These are phyloP conservation scores for Colletotrichum trifolii DNA, from an alignment of 2,329 filamentous ascomycete genomes.

Conservation along the genomic window DNA sequence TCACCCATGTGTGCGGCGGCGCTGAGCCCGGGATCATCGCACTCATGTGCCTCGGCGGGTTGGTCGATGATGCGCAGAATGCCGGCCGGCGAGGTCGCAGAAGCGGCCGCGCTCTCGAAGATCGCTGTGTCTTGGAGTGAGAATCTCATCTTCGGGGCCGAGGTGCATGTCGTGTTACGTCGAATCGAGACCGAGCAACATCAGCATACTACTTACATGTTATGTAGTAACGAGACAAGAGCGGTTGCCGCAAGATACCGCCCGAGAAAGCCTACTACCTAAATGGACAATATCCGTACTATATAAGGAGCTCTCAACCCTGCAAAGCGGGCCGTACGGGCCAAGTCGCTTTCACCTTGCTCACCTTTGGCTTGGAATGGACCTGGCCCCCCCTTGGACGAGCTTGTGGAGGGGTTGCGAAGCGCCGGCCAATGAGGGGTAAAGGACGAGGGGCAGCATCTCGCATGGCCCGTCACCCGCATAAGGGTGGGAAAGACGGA, in stretches of 20 bases:
- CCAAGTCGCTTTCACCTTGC: not conserved
- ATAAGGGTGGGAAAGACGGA: slow-evolving; percentile 16
- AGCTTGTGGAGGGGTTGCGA: slow-evolving; percentile 24
- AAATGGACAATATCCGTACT: not conserved
- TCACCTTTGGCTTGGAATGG: not conserved
- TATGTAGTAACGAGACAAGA: not conserved
- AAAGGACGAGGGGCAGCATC: slow-evolving; percentile 15
- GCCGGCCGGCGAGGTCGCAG: slow-evolving; percentile 23
- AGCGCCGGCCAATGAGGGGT: slow-evolving; percentile 34
- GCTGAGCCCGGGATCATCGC: not conserved
- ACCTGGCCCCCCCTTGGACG: slow-evolving; percentile 14
- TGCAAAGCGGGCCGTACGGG: slow-evolving; percentile 36
- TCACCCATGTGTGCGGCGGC: not conserved
- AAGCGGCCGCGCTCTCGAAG: slow-evolving; percentile 20
- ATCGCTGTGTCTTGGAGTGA: slow-evolving; percentile 16
- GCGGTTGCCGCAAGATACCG: not conserved
- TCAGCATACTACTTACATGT: too few relatives aligned
- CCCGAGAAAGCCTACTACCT: not conserved
- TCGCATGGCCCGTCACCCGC: slow-evolving; percentile 31
- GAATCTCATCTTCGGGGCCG: slow-evolving; percentile 1
- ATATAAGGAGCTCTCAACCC: slow-evolving; percentile 9
- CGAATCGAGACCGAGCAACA: too few relatives aligned
- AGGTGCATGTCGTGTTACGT: too few relatives aligned
- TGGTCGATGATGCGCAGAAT: slow-evolving; percentile 17
- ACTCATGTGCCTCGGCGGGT: slow-evolving; percentile 3